A percentile compares a stretch with the other conserved stretches of the same genome.
These are phyloP conservation scores for Hypoxylon fragiforme DNA, from an alignment of 495 filamentous ascomycete species.

Conservation along the genomic window DNA sequence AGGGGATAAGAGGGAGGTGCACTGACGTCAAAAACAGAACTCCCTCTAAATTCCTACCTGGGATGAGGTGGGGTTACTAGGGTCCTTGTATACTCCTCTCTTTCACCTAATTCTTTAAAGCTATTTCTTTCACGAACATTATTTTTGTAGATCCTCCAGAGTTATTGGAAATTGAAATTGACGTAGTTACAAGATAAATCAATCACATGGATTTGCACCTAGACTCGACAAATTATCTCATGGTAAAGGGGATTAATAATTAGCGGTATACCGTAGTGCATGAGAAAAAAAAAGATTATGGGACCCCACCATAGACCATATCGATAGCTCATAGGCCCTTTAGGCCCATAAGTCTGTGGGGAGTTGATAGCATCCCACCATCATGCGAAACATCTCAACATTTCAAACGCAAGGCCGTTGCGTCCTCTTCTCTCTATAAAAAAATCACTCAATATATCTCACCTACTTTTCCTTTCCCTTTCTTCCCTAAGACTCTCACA, in stretches of 20 bases:
- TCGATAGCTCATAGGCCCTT: not conserved
- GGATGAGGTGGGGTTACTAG: constrained; percentile 17
- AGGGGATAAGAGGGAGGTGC: not conserved
- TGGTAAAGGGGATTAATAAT: constrained; percentile 4
- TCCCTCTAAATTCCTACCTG: not conserved
- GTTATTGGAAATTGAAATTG: no score
- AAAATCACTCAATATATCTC: constrained; percentile 33
- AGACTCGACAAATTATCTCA: no score
- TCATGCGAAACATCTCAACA: constrained; percentile 37
- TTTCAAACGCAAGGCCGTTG: constrained; percentile 20
- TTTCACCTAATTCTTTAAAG: no score
- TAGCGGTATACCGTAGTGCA: no score
- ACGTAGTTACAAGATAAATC: no score
- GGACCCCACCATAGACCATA: constrained; percentile 32
- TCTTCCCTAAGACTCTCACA: constrained; percentile 21
- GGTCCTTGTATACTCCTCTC: no score
- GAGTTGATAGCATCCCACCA: constrained; percentile 30
- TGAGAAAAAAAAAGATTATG: constrained; percentile 13
- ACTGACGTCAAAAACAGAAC: constrained; percentile 25
- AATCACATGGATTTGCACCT: no score
- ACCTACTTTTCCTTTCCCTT: constrained; percentile 25
- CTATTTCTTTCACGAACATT: no score
- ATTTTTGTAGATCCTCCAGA: no score
- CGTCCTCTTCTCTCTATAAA: constrained; percentile 9
- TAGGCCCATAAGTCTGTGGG: constrained; percentile 10